Conservation (phyloP, 768 basidiomycete genomes). For the Lyophyllum shimeji region DNA sequence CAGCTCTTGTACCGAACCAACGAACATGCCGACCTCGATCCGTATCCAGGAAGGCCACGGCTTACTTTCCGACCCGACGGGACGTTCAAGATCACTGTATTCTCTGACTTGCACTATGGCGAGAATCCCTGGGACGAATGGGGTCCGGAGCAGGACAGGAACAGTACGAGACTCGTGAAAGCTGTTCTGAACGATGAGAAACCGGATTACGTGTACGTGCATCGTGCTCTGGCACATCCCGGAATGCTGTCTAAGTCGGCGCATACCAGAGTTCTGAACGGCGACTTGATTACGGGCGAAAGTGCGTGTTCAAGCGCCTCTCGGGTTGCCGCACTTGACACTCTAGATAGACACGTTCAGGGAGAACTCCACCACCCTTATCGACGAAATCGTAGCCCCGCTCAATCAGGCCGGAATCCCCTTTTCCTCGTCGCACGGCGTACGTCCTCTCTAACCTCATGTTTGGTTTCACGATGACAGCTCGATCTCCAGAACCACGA, state of each 20-base stretch:
- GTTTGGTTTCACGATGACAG: background rate
- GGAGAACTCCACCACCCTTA: constrained; percentile 64
- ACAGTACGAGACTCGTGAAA: constrained; percentile 60
- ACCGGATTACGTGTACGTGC: constrained; percentile 68
- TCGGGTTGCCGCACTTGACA: background rate
- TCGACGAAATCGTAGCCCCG: constrained; percentile 64
- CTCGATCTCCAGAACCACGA: constrained; percentile 59
- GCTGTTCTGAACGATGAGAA: constrained; percentile 53
- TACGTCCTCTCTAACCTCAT: constrained; percentile 27
- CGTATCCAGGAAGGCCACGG: constrained; percentile 41
- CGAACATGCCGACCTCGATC: constrained; percentile 22
- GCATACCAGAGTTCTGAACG: constrained; percentile 59
- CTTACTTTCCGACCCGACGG: constrained; percentile 57
- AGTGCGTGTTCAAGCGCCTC: constrained; percentile 33
- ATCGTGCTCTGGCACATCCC: background rate
- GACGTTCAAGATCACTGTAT: constrained; percentile 70
- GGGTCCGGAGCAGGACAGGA: constrained; percentile 67
- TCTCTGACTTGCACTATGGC: constrained; percentile 76
- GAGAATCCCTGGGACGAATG: constrained; percentile 72
- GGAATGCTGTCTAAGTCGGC: constrained; percentile 1
- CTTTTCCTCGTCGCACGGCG: constrained; percentile 70
- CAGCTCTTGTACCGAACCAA: background rate
- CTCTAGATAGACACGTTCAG: constrained; percentile 52
- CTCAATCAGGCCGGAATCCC: constrained; percentile 57
- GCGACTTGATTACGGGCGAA: constrained; percentile 75